Percentiles rank a stretch among this genome's conserved stretches.
These are phyloP conservation scores for Detonula confervacea DNA, from an alignment of 352 stramenopile species.

Conservation along the genomic window DNA sequence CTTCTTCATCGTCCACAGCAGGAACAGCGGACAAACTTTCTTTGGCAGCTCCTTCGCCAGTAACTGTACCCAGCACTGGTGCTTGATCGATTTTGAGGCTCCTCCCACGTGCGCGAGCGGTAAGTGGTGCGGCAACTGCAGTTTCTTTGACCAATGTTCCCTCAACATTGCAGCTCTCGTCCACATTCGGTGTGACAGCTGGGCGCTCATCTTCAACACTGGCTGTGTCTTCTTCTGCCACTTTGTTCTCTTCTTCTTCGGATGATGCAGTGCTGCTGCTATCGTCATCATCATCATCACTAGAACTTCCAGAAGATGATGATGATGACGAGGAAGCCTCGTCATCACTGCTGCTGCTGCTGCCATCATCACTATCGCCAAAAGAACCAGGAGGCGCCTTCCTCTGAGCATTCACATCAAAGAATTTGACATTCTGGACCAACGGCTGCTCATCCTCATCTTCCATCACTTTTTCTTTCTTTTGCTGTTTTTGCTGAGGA, in stretches of 20 bases:
- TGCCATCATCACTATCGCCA: conserved; percentile 6
- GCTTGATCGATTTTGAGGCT: too few relatives aligned
- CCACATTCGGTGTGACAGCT: too few relatives aligned
- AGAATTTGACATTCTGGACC: conserved; percentile 18
- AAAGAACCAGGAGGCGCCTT: neutral
- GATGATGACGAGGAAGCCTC: too few relatives aligned
- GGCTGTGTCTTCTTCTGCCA: neutral
- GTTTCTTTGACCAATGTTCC: too few relatives aligned
- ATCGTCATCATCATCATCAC: neutral
- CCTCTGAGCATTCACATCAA: conserved; percentile 23
- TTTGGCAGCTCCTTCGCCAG: neutral
- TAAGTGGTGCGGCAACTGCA: too few relatives aligned
- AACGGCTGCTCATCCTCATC: conserved; percentile 26
- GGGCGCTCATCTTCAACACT: too few relatives aligned
- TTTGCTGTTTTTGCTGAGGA: neutral
- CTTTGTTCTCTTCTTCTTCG: neutral
- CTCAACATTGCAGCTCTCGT: too few relatives aligned
- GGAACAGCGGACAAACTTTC: too few relatives aligned
- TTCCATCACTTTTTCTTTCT: neutral
- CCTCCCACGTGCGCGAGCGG: too few relatives aligned
- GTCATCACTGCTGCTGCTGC: too few relatives aligned
- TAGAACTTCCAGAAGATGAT: conserved; percentile 17
- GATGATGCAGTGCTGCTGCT: neutral
- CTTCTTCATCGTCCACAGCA: neutral
- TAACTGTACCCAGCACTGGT: neutral